Percentiles rank a stretch among this genome's conserved stretches.
Conservation (phyloP, 345 rosid species). For the Erysimum cheiranthoides region DNA sequence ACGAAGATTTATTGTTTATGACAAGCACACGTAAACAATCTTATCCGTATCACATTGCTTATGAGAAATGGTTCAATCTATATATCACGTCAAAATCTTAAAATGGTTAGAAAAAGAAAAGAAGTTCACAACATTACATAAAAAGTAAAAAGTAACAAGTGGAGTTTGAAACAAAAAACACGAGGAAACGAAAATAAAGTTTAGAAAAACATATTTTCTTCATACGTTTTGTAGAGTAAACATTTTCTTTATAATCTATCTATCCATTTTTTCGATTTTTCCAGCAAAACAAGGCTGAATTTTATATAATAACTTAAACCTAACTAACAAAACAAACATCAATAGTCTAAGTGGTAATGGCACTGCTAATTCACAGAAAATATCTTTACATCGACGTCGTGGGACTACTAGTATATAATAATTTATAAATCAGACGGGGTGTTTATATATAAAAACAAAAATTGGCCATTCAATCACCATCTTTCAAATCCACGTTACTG, state of each 20-base stretch:
- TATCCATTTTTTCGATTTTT: too few relatives aligned
- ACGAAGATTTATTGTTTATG: background rate
- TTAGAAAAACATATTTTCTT: too few relatives aligned
- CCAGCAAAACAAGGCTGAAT: too few relatives aligned
- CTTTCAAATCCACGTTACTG: constrained; percentile 37
- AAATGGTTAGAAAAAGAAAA: background rate
- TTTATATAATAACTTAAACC: too few relatives aligned
- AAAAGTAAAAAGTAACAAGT: too few relatives aligned
- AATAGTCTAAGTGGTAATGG: too few relatives aligned
- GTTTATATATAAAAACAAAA: constrained; percentile 26
- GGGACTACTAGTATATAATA: constrained; percentile 20
- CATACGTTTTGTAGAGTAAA: too few relatives aligned
- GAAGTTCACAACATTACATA: background rate
- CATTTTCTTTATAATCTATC: too few relatives aligned
- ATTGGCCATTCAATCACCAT: constrained; percentile 31
- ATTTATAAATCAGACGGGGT: background rate
- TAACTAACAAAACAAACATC: too few relatives aligned
- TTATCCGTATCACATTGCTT: background rate
- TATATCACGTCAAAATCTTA: background rate
- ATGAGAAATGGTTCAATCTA: background rate
- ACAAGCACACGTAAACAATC: background rate
- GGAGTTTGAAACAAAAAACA: too few relatives aligned
- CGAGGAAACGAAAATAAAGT: too few relatives aligned
- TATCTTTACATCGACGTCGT: constrained; percentile 16
- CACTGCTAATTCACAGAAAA: background rate